phyloP scores from a whole-genome alignment of 139 green algal genomes.

The Nannochloris sp. region DNA sequence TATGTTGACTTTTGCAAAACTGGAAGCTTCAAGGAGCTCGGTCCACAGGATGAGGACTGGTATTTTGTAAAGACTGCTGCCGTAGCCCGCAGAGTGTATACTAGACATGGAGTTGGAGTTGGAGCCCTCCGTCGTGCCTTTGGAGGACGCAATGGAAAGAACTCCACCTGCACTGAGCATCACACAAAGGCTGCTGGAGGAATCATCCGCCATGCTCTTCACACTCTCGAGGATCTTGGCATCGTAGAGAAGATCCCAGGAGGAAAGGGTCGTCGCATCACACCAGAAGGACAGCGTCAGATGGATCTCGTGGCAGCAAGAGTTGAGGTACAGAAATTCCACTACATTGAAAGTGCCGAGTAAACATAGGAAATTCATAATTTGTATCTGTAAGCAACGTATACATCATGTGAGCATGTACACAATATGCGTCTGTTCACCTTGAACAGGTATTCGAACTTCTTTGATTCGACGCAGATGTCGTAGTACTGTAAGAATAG shows the following conservation, averaged over 20 bases:
- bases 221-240: constrained; percentile 44
- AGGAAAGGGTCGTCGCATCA: constrained; percentile 75
- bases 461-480: constrained; percentile 58
- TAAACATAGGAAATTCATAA: constrained; percentile 1
- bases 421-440: constrained; percentile 22
- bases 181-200: constrained; percentile 58
- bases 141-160: constrained; percentile 63
- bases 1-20: constrained; percentile 99
- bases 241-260: constrained; percentile 51
- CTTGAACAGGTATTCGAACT: constrained; percentile 21
- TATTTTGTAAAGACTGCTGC: constrained; percentile 96
- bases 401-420: neutral
- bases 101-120: constrained; percentile 80
- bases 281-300: constrained; percentile 56
- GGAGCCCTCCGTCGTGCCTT: constrained; percentile 83
- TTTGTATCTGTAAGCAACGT: no score
- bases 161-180: constrained; percentile 47
- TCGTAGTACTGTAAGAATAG: constrained; percentile 59
- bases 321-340: constrained; percentile 20
- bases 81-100: constrained; percentile 90
- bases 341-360: constrained; percentile 20
- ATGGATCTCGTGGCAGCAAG: constrained; percentile 38
- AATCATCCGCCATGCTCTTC: constrained; percentile 47
- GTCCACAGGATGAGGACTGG: constrained; percentile 94
- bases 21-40: constrained; percentile 88